Evolutionary conservation across 495 filamentous ascomycete genomes (phyloP).

Genomic region (Trichoderma parareesei): DNA sequence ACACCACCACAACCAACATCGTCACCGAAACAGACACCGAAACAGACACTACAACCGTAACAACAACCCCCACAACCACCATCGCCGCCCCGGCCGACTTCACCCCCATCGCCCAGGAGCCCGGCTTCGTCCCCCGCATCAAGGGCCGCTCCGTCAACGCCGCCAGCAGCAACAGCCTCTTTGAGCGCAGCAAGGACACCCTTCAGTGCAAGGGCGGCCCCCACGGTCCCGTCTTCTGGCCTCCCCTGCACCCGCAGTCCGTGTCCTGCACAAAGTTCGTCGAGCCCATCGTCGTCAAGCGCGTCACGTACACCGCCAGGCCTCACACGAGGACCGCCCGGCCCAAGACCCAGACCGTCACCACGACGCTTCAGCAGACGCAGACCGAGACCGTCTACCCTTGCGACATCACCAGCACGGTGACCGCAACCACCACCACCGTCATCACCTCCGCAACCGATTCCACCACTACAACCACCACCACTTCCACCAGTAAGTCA

Average conservation of each 20-base stretch:
- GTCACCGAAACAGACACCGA: neutral
- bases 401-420: neutral
- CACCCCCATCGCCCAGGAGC: neutral
- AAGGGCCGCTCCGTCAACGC: neutral
- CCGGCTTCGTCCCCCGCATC: neutral
- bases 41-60: neutral
- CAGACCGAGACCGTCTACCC: neutral
- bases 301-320: neutral
- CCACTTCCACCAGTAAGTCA: neutral
- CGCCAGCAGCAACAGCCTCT: neutral
- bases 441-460: neutral
- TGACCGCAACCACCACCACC: neutral
- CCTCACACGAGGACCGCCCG: neutral
- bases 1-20: neutral
- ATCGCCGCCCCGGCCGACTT: neutral
- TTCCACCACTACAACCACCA: neutral
- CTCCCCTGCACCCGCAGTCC: constrained; percentile 6
- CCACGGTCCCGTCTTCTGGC: neutral
- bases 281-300: neutral
- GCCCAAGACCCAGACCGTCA: neutral
- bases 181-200: neutral
- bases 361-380: neutral
- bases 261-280: neutral
- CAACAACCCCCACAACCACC: neutral
- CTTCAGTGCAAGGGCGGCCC: neutral